A percentile compares a stretch with the other conserved stretches of the same genome.
Conservation (phyloP, 2,329 filamentous ascomycete genomes). For the Helminthosporium solani region DNA sequence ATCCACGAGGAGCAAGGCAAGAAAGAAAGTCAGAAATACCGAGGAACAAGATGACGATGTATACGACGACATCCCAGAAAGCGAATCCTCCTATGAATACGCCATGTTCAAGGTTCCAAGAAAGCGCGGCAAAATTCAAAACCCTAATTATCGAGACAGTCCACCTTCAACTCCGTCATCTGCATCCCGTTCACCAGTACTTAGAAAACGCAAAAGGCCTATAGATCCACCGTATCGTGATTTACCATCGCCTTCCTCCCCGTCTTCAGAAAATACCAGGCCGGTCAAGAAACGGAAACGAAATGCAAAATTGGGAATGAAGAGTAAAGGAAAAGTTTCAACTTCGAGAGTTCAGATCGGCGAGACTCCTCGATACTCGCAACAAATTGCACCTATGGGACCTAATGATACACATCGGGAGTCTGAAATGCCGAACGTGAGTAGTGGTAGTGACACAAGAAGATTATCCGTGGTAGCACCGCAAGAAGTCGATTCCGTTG, state of each 20-base stretch:
- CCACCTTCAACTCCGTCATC: neutral
- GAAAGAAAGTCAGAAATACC: neutral
- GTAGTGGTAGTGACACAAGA: neutral
- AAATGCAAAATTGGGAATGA: neutral
- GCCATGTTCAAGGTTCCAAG: neutral
- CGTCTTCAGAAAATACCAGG: neutral
- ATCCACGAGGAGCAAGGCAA: conserved; percentile 1
- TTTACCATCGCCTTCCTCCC: neutral
- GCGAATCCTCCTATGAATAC: conserved; percentile 2
- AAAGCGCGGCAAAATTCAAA: neutral
- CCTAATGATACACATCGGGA: neutral
- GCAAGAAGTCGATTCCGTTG: neutral
- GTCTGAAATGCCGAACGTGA: neutral
- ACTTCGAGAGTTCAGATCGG: neutral
- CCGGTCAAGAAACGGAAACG: neutral
- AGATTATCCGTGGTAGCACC: neutral
- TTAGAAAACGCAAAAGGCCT: neutral
- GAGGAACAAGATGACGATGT: neutral
- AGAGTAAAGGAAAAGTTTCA: neutral
- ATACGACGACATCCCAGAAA: neutral
- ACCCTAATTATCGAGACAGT: conserved; percentile 1
- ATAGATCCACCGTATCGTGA: conserved; percentile 1
- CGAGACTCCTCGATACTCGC: neutral
- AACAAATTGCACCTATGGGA: neutral
- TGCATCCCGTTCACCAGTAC: neutral